Base-by-base conservation (phyloP, 108 stramenopile genomes). In the Fistulifera solaris region DNA sequence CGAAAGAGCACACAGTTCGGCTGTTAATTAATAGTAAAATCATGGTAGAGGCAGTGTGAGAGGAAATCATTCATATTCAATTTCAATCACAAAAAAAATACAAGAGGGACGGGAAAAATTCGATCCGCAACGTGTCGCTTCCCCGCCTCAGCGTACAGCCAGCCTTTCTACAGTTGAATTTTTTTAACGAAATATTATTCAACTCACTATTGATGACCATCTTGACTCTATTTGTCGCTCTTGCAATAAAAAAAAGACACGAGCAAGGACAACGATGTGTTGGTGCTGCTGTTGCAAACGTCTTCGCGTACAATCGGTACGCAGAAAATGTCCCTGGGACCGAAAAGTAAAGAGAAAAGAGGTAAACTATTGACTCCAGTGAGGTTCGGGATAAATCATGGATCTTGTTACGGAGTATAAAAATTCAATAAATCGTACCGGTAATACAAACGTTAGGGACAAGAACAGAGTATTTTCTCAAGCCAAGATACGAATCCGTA, bases 1-100 rank as follows among this genome's bases (percentile, higher is more conserved):
- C 53, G 89, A 94, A 75, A 98, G 94, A 59, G 96, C 94, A 75
- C 99, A 99, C 40, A 95, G 75, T 66, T 99, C 97, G 54, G 93
- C 85, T 88, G 66, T 13, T 1, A 17, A 35, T 35, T 19, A 63
- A 12, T 47, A 39, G 43, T 15, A 53, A 15, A 44, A n/a, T n/a
- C n/a, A n/a, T n/a, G n/a, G n/a, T 19, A 40, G 28, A 57, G 38
- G 61, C 7, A 38, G 15, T 14, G 24, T 43, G 24, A 49, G 48
- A 1, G 17, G 56, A 17, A 38, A 38, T 17, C 3, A 38, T 19
- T 3, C 31, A 54, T 2, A 7, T 40, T 3, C 4, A 54, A 19
- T 4, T 13, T 31, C 14, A 39, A 39, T 18, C 38, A 2, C 38
- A 3, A 39, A 26, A 1, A 38, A 31, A 35, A 24, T 24, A 2